phyloP scores from a whole-genome alignment of 1,284 basidiomycete species.

The Phaffia rhodozyma region DNA sequence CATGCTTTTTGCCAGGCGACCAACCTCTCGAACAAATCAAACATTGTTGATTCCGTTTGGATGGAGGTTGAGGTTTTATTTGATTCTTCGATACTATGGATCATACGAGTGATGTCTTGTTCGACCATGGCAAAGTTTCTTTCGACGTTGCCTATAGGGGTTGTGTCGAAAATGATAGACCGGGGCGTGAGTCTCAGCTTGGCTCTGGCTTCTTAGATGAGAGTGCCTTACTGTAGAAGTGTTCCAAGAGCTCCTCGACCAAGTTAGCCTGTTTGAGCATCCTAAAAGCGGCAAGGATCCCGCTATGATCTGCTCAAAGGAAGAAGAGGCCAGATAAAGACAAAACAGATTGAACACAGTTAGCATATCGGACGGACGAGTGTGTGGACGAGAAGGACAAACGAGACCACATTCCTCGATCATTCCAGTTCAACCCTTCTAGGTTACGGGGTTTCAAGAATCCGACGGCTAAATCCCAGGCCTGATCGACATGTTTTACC shows the following conservation, averaged over 20 bases:
- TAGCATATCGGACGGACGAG: too few species aligned
- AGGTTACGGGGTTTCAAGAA: slow-evolving; percentile 16
- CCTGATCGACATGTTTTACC: neutral
- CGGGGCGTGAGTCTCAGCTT: neutral
- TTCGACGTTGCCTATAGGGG: slow-evolving; percentile 25
- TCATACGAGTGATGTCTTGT: slow-evolving; percentile 25
- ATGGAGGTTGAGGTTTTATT: slow-evolving; percentile 17
- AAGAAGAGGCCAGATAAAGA: neutral
- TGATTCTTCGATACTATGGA: slow-evolving; percentile 22
- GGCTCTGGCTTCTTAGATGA: neutral
- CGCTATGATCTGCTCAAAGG: slow-evolving; percentile 8
- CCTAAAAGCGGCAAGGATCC: slow-evolving; percentile 14
- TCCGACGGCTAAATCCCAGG: slow-evolving; percentile 10
- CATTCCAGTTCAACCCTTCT: slow-evolving; percentile 15
- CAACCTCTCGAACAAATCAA: slow-evolving; percentile 28
- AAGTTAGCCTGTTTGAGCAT: slow-evolving; percentile 8
- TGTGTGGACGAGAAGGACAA: neutral
- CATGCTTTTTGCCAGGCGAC: slow-evolving; percentile 33
- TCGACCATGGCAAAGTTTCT: slow-evolving; percentile 27
- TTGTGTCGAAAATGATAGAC: neutral
- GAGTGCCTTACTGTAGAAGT: slow-evolving; percentile 11
- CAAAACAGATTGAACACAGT: too few species aligned
- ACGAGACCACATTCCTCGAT: neutral
- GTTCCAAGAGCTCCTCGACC: slow-evolving; percentile 12
- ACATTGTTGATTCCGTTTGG: slow-evolving; percentile 21